These are phyloP conservation scores for Rhodosporidiobolus odoratus DNA, from an alignment of 768 basidiomycete species.

Conservation along the genomic window DNA sequence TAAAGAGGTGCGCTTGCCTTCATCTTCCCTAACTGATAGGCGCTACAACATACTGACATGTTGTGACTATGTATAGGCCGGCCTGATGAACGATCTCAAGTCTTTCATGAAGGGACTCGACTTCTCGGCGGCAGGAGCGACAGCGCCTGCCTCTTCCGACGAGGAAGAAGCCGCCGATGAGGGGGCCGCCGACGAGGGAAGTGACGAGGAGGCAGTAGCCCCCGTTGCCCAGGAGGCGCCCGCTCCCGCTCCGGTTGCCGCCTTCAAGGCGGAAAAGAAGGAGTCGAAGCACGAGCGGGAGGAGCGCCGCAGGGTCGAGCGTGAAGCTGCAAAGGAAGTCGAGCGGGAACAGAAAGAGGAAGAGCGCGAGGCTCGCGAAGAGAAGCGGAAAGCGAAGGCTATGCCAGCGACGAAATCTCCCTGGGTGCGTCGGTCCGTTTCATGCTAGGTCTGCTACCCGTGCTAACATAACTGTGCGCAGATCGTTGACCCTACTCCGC, in stretches of 20 bases:
- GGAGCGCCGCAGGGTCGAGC: constrained; percentile 17
- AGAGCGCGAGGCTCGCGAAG: constrained; percentile 1
- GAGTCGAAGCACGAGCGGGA: constrained; percentile 29
- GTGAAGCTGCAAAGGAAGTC: constrained; percentile 22
- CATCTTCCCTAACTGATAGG: neutral
- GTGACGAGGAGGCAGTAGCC: constrained; percentile 21
- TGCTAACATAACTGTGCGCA: neutral
- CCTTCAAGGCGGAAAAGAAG: constrained; percentile 10
- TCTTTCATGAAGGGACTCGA: constrained; percentile 51
- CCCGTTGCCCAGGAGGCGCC: constrained; percentile 39
- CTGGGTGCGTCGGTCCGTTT: neutral
- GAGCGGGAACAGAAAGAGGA: neutral
- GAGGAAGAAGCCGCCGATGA: constrained; percentile 32
- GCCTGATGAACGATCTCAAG: constrained; percentile 52
- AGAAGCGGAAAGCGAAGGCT: constrained; percentile 3
- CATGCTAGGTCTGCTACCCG: too few species aligned
- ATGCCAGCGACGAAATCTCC: constrained; percentile 15
- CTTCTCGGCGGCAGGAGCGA: constrained; percentile 39
- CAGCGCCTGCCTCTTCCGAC: constrained; percentile 38
- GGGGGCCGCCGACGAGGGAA: constrained; percentile 38
- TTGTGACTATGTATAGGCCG: constrained; percentile 45
- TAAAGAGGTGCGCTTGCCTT: neutral
- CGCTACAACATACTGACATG: neutral
- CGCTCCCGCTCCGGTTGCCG: constrained; percentile 39
- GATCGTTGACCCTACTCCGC: constrained; percentile 41